Percentiles rank a stretch among this genome's conserved stretches.
phyloP scores from a whole-genome alignment of 2,329 filamentous ascomycete genomes.

The Ophiobolus disseminans region DNA sequence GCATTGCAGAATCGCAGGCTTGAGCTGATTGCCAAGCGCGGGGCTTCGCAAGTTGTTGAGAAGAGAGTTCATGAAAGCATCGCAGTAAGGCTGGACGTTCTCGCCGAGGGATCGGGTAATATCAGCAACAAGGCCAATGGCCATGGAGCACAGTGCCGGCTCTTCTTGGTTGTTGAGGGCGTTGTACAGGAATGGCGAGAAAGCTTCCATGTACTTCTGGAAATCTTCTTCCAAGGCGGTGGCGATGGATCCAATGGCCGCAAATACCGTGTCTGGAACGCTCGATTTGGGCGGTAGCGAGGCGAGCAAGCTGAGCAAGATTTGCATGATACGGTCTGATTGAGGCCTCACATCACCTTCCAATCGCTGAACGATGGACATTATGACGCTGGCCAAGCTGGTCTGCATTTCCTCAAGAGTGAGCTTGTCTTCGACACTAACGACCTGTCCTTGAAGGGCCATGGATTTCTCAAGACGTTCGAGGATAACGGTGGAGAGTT shows the following conservation, averaged over 20 bases:
- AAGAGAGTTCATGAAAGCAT: conserved; percentile 97
- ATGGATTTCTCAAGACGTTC: conserved; percentile 91
- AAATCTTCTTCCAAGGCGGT: conserved; percentile 93
- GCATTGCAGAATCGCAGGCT: conserved; percentile 96
- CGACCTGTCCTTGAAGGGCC: conserved; percentile 87
- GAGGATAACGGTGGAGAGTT: conserved; percentile 85
- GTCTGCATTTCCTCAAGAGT: conserved; percentile 98
- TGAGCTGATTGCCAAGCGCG: conserved; percentile 92
- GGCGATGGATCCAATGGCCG: conserved; percentile 88
- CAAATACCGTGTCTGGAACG: conserved; percentile 93
- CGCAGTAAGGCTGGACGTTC: conserved; percentile 92
- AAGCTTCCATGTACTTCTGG: conserved; percentile 96
- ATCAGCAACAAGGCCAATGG: conserved; percentile 95
- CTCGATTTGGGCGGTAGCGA: conserved; percentile 84
- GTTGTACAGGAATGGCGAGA: conserved; percentile 90
- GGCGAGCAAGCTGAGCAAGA: conserved; percentile 79
- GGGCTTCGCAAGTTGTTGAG: conserved; percentile 90
- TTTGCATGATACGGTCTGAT: conserved; percentile 92
- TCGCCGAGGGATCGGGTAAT: conserved; percentile 91
- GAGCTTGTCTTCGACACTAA: conserved; percentile 95
- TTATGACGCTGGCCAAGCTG: conserved; percentile 86
- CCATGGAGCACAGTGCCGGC: conserved; percentile 91
- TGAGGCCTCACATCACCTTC: conserved; percentile 91
- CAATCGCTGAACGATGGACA: conserved; percentile 88
- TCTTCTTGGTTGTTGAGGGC: conserved; percentile 96